Base-by-base conservation (phyloP, 148 eudicot species). In the Tetragonia tetragonoides region DNA sequence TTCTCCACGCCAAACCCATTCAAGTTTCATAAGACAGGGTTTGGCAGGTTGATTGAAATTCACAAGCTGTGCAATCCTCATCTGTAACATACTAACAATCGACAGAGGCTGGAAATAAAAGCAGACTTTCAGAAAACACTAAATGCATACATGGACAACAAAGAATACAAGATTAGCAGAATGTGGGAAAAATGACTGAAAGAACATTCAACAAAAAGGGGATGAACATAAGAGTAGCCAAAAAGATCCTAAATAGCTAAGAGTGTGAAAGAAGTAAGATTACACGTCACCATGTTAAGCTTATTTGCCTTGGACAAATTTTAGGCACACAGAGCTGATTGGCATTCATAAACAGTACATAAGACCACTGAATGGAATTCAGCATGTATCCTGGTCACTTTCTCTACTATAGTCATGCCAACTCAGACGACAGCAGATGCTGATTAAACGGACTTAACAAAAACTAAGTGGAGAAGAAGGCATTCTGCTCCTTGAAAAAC, bases 1-100 rank as follows among this genome's bases (percentile, higher is more conserved):
- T 88, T 91, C 98, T 73, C 99, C 99, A 70, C 99, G 97, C 99
- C 99, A 96, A 74, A 96, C 99, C 99, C 99, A 96, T 88, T 96
- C 99, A 86, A 96, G 98, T 85, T 88, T 93, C 77, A 98, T 81
- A 61, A 96, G 97, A 89, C 99, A 96, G 68, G 87, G 88, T 89
- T 93, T 96, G 23, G 95, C 99, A 44, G 99, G 98, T 64, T 98
- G 97, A 77, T 96, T 96, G 73, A 93, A 84, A 28, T 28, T 96
- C 97, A 77, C 99, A 96, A 67, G 99, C 99, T 75, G 99, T 96
- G 81, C 99, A 96, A 47, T 87, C 88, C 84, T 95, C 99, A 81
- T 95, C 99, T 63, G 98, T n/a, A n/a, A n/a, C n/a, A n/a, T n/a
- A n/a, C n/a, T 83, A 63, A 96, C 99, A 77, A 96, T 93, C 68